A percentile compares a stretch with the other conserved stretches of the same genome.
These are phyloP conservation scores for Clausena lansium DNA, from an alignment of 345 rosid genomes.

Conservation along the genomic window DNA sequence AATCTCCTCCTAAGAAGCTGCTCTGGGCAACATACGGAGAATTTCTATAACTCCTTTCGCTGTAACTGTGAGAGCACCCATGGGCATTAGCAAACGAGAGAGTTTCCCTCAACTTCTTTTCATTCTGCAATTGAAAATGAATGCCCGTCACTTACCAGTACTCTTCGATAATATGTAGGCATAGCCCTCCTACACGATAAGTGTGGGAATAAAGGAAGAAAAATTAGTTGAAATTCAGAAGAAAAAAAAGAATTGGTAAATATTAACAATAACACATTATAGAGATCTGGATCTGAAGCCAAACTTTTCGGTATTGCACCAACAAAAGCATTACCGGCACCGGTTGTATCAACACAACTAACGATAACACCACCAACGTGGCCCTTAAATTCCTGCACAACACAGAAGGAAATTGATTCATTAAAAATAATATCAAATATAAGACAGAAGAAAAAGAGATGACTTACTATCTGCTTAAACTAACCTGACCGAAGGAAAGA, in stretches of 20 bases:
- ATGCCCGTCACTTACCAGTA: not conserved
- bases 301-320: conserved; percentile 36
- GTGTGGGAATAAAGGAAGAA: not conserved
- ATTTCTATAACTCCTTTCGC: conserved; percentile 46
- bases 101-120: conserved; percentile 36
- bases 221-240: not conserved
- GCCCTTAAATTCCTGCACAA: conserved; percentile 38
- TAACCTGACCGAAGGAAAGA: not conserved
- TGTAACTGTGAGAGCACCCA: conserved; percentile 36
- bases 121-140: conserved; percentile 25
- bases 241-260: not conserved
- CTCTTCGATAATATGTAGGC: too few species aligned
- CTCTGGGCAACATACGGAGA: not conserved
- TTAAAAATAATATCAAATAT: not conserved
- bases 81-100: conserved; percentile 42
- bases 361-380: conserved; percentile 32
- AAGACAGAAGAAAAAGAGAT: not conserved
- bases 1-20: not conserved
- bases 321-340: conserved; percentile 46
- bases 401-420: not conserved
- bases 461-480: not conserved
- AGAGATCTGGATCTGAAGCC: conserved; percentile 24
- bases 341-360: conserved; percentile 39
- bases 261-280: conserved; percentile 16
- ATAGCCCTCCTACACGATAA: too few species aligned